Base-by-base conservation (phyloP, 139 green algal genomes). In the Pseudopediastrum boryanum region DNA sequence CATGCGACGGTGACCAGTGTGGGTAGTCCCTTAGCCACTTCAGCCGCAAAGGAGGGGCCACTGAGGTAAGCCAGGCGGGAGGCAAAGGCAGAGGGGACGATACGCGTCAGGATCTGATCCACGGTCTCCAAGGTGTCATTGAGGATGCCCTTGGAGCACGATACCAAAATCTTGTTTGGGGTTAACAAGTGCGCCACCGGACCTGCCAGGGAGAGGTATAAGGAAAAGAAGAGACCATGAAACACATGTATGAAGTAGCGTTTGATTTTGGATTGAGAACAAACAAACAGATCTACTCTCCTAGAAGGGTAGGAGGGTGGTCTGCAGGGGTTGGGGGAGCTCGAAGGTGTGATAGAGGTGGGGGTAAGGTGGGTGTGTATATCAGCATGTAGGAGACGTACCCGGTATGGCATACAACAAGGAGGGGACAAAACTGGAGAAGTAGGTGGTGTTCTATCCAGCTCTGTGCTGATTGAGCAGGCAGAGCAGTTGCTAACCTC, bases 1-100 rank as follows among this genome's bases (percentile, higher is more conserved):
- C 81, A 73, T 1, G 87, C 87, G 9, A 91, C 69, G 71, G 86
- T 91, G 88, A 78, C 83, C 23, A 82, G 77, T 38, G 80, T 84
- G 41, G 86, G 83, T 31, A 64, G 62, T 33, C 74, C 71, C 33
- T 77, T n/a, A 50, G 90, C 92, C 48, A 96, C 86, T 84, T 99
- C 95, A 21, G 86, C 85, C n/a, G 95, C 94, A 83, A 99, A 99
- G 41, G 88, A 94, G 25, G 95, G 95, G 0, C 95, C 95, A 0
- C 89, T 95, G 62, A 98, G 83, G 81, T 94, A 96, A 1, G 89
- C 86, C 41, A 93, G 75, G 5, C 79, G 70, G 31, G 25, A 41
- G 48, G 66, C 79, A 33, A 73, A 46, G 44, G 58, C 16, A 16
- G 43, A 25, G 2, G 86, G 88, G 39, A 92, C 74, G n/a, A 94